A percentile compares a stretch with the other conserved stretches of the same genome.
These are phyloP conservation scores for Vanilla planifolia DNA, from an alignment of 106 monocot genomes.

Conservation along the genomic window DNA sequence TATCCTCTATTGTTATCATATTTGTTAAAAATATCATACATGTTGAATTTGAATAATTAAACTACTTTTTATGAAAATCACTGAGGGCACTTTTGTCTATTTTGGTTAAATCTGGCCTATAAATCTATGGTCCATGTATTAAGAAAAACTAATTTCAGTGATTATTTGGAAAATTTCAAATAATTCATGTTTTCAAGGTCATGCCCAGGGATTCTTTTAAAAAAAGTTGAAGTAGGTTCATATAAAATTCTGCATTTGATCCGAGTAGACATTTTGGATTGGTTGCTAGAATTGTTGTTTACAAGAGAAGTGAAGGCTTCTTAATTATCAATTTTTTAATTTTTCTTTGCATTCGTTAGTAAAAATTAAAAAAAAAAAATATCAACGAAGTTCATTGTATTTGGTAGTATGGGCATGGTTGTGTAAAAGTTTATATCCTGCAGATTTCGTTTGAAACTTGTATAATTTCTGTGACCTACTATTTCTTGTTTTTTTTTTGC, in stretches of 20 bases:
- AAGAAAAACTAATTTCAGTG: not conserved
- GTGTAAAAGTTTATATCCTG: not conserved
- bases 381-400: no score
- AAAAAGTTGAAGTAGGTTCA: not conserved
- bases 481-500: not conserved
- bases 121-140: not conserved
- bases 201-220: not conserved
- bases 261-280: not conserved
- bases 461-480: not conserved
- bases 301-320: not conserved
- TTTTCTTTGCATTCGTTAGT: not conserved
- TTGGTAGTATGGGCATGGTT: not conserved
- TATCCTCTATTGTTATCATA: no score
- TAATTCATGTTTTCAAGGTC: not conserved
- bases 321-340: not conserved
- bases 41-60: no score
- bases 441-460: not conserved
- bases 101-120: not conserved
- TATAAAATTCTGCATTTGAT: not conserved
- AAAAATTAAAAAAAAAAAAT: not conserved
- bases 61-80: no score
- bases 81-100: not conserved
- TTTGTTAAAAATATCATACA: no score
- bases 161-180: not conserved
- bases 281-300: not conserved